Base-by-base conservation (phyloP, 805 yeast species). In the Pichia deserticola region DNA sequence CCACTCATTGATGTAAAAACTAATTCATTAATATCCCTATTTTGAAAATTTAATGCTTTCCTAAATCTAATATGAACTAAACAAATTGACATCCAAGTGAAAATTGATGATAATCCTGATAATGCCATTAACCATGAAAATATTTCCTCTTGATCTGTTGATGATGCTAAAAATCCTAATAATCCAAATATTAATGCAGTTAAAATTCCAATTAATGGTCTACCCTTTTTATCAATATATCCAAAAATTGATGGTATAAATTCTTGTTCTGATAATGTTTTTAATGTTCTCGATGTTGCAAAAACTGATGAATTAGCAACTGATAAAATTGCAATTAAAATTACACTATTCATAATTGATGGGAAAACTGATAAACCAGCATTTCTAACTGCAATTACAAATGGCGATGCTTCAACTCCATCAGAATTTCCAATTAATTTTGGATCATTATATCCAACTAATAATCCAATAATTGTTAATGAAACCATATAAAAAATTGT, bases 101-200 rank as follows among this genome's bases (percentile, higher is more conserved):
- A 77, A 47, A 84, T 69, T n/a, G 87, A 78, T 2, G 88, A 78
- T 53, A 85, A 70, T 45, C 88, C 88, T 30, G 86, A 79, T 35
- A 85, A 64, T 27, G 87, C 83, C 61, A 82, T 70, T 61, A 84
- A 65, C 90, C 90, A 84, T 53, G 74, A 70, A 65, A 85, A 85
- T 25, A 82, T 80, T n/a, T 67, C 75, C 40, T 70, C 72, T 55
- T 78, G 68, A 51, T 73, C 65, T 9, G 70, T 63, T 29, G 82
- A 76, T 2, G 84, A 84, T 28, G 81, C 75, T 36, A 84, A 69
- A 59, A 77, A 80, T 48, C 84, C 77, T n/a, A 80, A 57, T 46
- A 78, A 65, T 13, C 83, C 84, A 60, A 80, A 70, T 12, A 70
- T 54, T 51, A 77, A 66, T 25, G 82, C 73, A 25, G 70, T 66